Base-by-base conservation (phyloP, 2,329 filamentous ascomycete species). In the Aulographum hederae region DNA sequence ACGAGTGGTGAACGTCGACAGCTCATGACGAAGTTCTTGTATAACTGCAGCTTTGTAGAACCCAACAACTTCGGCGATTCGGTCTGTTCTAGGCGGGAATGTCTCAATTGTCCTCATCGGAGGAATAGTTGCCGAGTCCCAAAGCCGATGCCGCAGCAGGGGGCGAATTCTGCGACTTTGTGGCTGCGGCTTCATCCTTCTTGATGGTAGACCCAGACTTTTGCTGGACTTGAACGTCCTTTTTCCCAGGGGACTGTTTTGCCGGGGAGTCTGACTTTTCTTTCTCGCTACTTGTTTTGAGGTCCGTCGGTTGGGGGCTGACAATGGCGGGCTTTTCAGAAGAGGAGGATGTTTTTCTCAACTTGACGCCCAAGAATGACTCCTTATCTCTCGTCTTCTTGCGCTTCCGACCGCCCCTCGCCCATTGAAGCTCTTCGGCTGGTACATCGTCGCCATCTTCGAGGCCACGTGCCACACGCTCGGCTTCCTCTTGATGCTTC, bases 401-500 rank as follows among this genome's bases (percentile, higher is more conserved):
- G 39, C 65, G 54, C 46, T 70, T 71, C 33, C 58, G 57, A 14
- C 55, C 55, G 10, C 54, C 53, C 12, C 57, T 52, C 4, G 48
- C 47, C 67, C 67, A 71, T 32, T 61, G 52, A 30, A 56, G 53
- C 35, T 50, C 50, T 32, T 60, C 57, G 32, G 52, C 52, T 8
- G 33, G 32, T 12, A 29, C 36, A 16, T 48, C 49, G 4, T 48
- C 44, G n/a, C 44, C 47, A 15, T 52, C 48, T 28, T 57, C 56
- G 6, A 54, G 34, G 6, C 57, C 46, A 1, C 57, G 42, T 4
- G 38, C 50, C 19, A 53, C 58, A 40, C 61, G 61, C 46, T 73
- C 69, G 1, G 61, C 65, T 38, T 69, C 63, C 38, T 73, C 67
- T 37, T 67, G 67, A 41, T 68, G 65, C 37, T 58, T 60, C 18